Percentiles rank a stretch among this genome's conserved stretches.
Evolutionary conservation across 495 filamentous ascomycete genomes (phyloP).

Genomic region (Aspergillus panamensis): DNA sequence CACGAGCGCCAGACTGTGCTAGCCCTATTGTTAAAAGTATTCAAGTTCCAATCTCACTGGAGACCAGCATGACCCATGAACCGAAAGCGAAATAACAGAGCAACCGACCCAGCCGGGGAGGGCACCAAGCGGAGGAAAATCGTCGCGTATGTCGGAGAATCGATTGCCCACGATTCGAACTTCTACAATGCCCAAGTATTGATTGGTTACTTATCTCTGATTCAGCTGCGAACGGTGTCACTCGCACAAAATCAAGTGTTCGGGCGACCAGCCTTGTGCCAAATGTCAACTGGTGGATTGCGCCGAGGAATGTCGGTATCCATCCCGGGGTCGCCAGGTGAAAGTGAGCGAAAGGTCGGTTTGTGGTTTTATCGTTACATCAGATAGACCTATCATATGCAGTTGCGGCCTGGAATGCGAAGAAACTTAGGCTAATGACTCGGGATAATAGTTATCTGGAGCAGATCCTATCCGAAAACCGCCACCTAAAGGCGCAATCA

Average conservation of each 20-base stretch:
- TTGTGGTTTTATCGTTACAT: not conserved
- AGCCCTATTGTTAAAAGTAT: not conserved
- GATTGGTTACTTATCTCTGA: not conserved
- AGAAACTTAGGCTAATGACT: not conserved
- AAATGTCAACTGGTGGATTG: constrained; percentile 39
- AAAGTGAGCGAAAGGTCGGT: constrained; percentile 45
- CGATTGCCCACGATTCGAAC: not conserved
- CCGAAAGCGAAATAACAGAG: constrained; percentile 10
- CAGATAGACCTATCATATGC: constrained; percentile 1
- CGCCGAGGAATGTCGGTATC: constrained; percentile 40
- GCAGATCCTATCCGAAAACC: constrained; percentile 37
- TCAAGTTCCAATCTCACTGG: not conserved
- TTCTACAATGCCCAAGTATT: not conserved
- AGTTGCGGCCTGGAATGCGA: not conserved
- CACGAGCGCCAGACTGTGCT: not conserved
- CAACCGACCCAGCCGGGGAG: constrained; percentile 13
- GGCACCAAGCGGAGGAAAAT: constrained; percentile 35
- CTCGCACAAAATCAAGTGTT: constrained; percentile 47
- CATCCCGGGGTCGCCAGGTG: constrained; percentile 40
- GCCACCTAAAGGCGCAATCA: constrained; percentile 38
- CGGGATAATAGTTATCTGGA: constrained; percentile 31
- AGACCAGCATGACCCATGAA: constrained; percentile 18
- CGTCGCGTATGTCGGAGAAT: constrained; percentile 30
- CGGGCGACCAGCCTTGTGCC: constrained; percentile 39
- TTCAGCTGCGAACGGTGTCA: constrained; percentile 45